phyloP scores from a whole-genome alignment of 139 green algal genomes.

The Haematococcus lacustris region DNA sequence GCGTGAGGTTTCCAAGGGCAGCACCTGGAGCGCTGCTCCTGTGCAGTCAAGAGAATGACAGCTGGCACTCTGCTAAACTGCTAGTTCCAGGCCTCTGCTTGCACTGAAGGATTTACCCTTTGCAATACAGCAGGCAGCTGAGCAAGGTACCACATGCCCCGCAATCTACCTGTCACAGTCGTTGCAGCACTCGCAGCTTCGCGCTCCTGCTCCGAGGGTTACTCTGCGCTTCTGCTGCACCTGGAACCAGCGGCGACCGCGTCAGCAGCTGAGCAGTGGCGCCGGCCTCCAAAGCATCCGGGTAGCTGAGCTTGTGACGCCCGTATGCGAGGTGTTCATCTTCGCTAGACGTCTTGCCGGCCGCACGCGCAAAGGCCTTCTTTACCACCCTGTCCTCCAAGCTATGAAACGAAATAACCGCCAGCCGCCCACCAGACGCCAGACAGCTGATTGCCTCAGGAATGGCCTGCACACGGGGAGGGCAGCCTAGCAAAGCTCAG shows the following conservation, averaged over 20 bases:
- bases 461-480: conserved; percentile 22
- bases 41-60: no score
- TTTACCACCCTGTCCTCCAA: conserved; percentile 94
- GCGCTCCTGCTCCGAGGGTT: conserved; percentile 81
- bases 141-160: no score
- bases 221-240: conserved; percentile 43
- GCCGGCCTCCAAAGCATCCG: conserved; percentile 15
- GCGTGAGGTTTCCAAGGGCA: no score
- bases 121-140: no score
- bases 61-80: no score
- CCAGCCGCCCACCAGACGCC: conserved; percentile 63
- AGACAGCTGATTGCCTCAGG: conserved; percentile 38
- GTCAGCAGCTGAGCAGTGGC: conserved; percentile 32
- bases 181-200: conserved; percentile 81
- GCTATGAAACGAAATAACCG: conserved; percentile 91
- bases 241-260: conserved; percentile 32
- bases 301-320: conserved; percentile 11
- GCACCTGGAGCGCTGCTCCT: no score
- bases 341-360: conserved; percentile 39
- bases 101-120: no score
- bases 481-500: background rate
- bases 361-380: conserved; percentile 62
- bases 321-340: conserved; percentile 30
- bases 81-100: no score
- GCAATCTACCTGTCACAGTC: conserved; percentile 25